Base-by-base conservation (phyloP, 2,329 filamentous ascomycete genomes). In the Epicoccum sorghinum region DNA sequence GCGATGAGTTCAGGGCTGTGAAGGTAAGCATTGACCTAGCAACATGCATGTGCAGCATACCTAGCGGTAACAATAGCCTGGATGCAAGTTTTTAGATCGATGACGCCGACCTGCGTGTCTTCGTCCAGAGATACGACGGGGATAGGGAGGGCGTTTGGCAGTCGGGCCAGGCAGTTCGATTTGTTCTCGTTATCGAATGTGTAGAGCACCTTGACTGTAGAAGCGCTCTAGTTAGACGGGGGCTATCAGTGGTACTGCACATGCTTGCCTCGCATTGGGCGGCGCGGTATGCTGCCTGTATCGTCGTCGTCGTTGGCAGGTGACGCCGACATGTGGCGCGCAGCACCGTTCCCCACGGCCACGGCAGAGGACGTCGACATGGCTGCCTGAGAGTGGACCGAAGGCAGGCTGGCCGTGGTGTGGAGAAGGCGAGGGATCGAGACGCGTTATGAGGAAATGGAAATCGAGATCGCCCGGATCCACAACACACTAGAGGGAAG, bases 151-250 rank as follows among this genome's bases (percentile, higher is more conserved):
- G 89, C 83, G 55, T 93, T 88, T 14, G 91, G 89, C 80, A 91
- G 89, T 67, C 93, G 86, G 55, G 93, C 93, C 44, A 99, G 83
- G 75, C 92, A 97, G 71, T 93, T 93, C 60, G 91, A 88, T 76
- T 92, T 92, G 77, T 86, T 89, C 63, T 93, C 88, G 70, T 88
- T 87, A 74, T 98, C 93, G 77, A 98, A 97, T 29, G 92, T 96
- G 77, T 98, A 99, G 57, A 96, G 87, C 44, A 98, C 89, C 82
- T 98, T 98, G 76, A 98, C 93, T 96, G 75, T 61, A 61, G 23
- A n/a, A 8, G 29, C 50, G 13, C 39, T 22, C 8, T 22, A 36
- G 59, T 69, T 61, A 69, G 65, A 69, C 42, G 41, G 40, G 36
- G 35, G 37, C 45, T 18, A 36, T 46, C 25, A 35, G 35, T 22